Evolutionary conservation across 345 rosid species (phyloP).

Genomic region (Salix purpurea): DNA sequence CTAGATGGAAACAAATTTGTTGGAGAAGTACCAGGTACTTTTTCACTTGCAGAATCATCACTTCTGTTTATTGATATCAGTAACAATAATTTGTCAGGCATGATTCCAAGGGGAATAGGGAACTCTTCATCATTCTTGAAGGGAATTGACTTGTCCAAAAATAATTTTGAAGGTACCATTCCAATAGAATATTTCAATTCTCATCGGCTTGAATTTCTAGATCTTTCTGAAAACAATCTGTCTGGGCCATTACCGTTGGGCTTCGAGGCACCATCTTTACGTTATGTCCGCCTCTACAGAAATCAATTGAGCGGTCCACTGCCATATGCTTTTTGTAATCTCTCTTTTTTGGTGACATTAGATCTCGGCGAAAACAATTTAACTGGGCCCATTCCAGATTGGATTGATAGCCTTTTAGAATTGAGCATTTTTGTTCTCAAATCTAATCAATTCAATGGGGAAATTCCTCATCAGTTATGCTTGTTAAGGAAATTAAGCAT

Average conservation of each 20-base stretch:
- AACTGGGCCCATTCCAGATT: not conserved
- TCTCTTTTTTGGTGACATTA: not conserved
- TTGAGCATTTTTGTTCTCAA: not conserved
- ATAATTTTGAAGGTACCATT: too few relatives aligned
- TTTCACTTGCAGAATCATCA: not conserved
- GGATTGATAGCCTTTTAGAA: not conserved
- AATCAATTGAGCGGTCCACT: conserved; percentile 4
- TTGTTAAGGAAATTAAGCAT: not conserved
- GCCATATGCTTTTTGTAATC: not conserved
- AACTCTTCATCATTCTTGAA: not conserved
- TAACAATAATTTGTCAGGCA: not conserved
- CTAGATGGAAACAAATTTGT: not conserved
- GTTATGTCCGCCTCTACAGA: not conserved
- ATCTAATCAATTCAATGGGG: not conserved
- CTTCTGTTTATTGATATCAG: not conserved
- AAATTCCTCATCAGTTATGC: not conserved
- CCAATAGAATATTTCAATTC: not conserved
- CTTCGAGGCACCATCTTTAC: not conserved
- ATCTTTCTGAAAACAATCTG: not conserved
- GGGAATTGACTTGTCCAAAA: too few relatives aligned
- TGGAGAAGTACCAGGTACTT: not conserved
- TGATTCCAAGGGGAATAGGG: not conserved
- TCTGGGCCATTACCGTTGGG: not conserved
- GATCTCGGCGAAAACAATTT: not conserved
- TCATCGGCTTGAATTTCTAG: not conserved